Conservation (phyloP, 495 filamentous ascomycete species). For the Penicillium crystallinum region DNA sequence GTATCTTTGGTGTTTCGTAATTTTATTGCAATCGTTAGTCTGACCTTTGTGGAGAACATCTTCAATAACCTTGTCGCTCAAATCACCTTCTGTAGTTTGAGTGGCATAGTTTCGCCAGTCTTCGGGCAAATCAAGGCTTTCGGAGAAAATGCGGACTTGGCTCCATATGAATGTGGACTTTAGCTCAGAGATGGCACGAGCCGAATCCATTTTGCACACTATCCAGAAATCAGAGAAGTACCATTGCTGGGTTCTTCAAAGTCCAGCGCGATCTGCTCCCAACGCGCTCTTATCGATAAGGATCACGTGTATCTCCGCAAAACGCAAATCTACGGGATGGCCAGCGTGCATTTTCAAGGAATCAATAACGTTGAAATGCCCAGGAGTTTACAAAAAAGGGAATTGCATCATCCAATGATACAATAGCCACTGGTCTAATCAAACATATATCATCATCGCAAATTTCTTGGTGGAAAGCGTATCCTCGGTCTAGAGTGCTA, state of each 20-base stretch:
- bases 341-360: neutral
- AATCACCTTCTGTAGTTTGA: slow-evolving; percentile 41
- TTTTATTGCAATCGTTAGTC: neutral
- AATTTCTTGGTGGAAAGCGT: neutral
- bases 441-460: no score
- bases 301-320: slow-evolving; percentile 5
- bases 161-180: slow-evolving; percentile 60
- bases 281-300: slow-evolving; percentile 2
- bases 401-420: no score
- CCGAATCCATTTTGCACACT: slow-evolving; percentile 35
- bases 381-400: no score
- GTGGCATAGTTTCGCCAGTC: slow-evolving; percentile 50
- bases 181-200: slow-evolving; percentile 51
- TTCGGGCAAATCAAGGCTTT: slow-evolving; percentile 49
- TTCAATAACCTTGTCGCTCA: slow-evolving; percentile 49
- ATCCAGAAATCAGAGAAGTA: slow-evolving; percentile 2
- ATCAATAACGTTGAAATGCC: no score
- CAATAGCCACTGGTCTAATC: no score
- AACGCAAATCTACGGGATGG: neutral
- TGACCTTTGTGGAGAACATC: slow-evolving; percentile 51
- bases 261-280: slow-evolving; percentile 5
- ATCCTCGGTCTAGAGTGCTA: slow-evolving; percentile 9
- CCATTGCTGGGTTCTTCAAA: neutral
- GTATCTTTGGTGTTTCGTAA: neutral
- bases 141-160: slow-evolving; percentile 58